Evolutionary conservation across 116 monocot genomes (phyloP), one percentile per base, ranked within the genome.

Genomic region (Iris pallida): DNA sequence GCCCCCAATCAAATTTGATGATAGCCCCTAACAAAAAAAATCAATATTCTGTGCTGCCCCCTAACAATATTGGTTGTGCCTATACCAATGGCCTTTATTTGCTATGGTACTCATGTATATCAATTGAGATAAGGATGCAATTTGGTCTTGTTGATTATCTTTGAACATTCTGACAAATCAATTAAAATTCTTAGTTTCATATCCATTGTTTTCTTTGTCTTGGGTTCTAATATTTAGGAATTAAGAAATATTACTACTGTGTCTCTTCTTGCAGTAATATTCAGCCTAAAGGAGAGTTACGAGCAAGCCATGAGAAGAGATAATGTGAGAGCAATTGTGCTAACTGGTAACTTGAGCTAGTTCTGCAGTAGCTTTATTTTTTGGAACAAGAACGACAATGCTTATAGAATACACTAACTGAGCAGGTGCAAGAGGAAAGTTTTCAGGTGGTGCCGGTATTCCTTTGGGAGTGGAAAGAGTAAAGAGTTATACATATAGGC

Each of bases 381-480:
- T 9, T 51, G 7, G 49, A 9, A 13, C 11, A 51, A 51, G 54
- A 13, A 54, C 42, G 16, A 46, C 53, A 8, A 53, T 57, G n/a
- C 55, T 65, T 13, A 57, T 46, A 45, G 5, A 52, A 47, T 66
- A 55, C 59, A 18, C 6, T 66, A 12, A 57, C 71, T 69, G 54
- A 42, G 20, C 72, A 86, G 86, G 86, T 55, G 75, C 78, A 47
- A 42, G 53, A 56, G 79, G 86, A 45, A 86, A 79, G 42, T 81
- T 86, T 70, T 86, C 86, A 14, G 86, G 86, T 57, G 86, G 86
- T 49, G 82, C 81, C 79, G 86, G 82, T 78, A 82, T 75, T 64
- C 79, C 51, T 79, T 86, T 66, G 75, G 78, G n/a, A 76, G 75
- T 43, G 86, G 79, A 72, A 78, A 86, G 44, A 72, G 86, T 86